phyloP scores from a whole-genome alignment of 2,329 filamentous ascomycete species.

The Colletotrichum lindemuthianum region DNA sequence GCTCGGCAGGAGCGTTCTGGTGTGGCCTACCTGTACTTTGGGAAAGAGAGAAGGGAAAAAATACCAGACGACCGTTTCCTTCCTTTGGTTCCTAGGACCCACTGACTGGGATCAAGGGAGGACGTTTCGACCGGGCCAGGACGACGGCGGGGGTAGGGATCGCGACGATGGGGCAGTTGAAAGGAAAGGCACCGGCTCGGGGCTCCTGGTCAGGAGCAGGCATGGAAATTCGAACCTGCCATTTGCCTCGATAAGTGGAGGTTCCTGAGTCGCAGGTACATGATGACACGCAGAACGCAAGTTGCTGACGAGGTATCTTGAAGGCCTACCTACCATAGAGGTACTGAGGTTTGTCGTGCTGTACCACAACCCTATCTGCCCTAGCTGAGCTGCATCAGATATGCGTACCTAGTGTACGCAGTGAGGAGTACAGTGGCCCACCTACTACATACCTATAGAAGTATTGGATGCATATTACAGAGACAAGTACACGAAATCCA shows the following conservation, averaged over 20 bases:
- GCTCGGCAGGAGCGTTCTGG: too few relatives aligned
- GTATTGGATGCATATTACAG: too few relatives aligned
- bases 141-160: conserved; percentile 1
- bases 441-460: too few relatives aligned
- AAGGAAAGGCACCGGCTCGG: conserved; percentile 22
- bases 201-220: conserved; percentile 21
- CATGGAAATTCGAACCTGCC: conserved; percentile 30
- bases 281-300: conserved; percentile 21
- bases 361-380: too few relatives aligned
- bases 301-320: conserved; percentile 20
- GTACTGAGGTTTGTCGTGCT: too few relatives aligned
- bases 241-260: conserved; percentile 30
- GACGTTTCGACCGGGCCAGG: conserved; percentile 12
- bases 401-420: not conserved
- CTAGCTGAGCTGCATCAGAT: too few relatives aligned
- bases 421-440: too few relatives aligned
- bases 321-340: not conserved
- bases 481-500: too few relatives aligned
- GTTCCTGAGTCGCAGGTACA: conserved; percentile 31
- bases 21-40: not conserved
- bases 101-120: conserved; percentile 21
- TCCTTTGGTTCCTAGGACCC: conserved; percentile 14
- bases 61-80: conserved; percentile 30
- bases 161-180: conserved; percentile 11
- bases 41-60: conserved; percentile 14